Conservation (phyloP, 768 basidiomycete species). For the Pilatotrama ljubarskyi region DNA sequence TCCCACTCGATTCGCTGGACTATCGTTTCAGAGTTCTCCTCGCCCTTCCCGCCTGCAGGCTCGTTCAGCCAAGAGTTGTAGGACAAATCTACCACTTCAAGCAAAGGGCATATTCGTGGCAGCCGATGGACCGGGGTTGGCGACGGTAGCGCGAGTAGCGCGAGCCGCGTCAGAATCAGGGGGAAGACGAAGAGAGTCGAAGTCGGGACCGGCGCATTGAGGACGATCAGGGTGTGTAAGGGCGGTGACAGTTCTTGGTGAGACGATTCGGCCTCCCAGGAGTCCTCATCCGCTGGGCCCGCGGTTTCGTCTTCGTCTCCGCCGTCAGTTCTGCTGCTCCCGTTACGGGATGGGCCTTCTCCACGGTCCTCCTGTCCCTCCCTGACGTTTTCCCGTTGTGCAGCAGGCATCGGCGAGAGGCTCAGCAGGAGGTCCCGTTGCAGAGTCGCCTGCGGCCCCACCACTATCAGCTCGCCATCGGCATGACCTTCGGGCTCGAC, state of each 20-base stretch:
- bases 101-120: slow-evolving; percentile 58
- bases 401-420: neutral
- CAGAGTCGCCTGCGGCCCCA: slow-evolving; percentile 52
- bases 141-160: slow-evolving; percentile 51
- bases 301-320: slow-evolving; percentile 1
- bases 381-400: neutral
- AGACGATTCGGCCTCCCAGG: slow-evolving; percentile 23
- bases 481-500: slow-evolving; percentile 52
- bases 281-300: neutral
- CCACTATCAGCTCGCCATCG: slow-evolving; percentile 64
- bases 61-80: slow-evolving; percentile 53
- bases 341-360: neutral
- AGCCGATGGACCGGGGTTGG: slow-evolving; percentile 57
- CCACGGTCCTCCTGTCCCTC: neutral
- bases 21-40: slow-evolving; percentile 35
- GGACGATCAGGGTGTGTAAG: slow-evolving; percentile 50
- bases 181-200: slow-evolving; percentile 54
- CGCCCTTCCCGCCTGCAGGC: slow-evolving; percentile 4
- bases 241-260: slow-evolving; percentile 19
- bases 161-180: slow-evolving; percentile 63
- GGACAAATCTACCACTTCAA: slow-evolving; percentile 66
- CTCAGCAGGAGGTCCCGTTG: slow-evolving; percentile 43
- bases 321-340: neutral
- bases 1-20: slow-evolving; percentile 59
- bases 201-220: slow-evolving; percentile 48